phyloP scores from a whole-genome alignment of 257 asterid genomes.

The Cruciata laevipes region DNA sequence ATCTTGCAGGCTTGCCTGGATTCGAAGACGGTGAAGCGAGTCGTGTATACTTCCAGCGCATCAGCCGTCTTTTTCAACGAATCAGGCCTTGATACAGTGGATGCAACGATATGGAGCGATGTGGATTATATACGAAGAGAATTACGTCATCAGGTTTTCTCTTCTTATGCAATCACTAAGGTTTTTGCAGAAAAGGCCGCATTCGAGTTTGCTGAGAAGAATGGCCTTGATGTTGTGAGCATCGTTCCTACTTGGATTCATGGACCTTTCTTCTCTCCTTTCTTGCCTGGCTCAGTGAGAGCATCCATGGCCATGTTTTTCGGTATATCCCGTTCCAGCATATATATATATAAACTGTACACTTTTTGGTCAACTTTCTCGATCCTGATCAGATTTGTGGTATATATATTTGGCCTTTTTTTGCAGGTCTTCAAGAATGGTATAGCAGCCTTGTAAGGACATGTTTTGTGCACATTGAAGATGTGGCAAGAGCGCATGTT shows the following conservation, averaged over 20 bases:
- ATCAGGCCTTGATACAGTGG: conserved; percentile 10
- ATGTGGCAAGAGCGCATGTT: conserved; percentile 51
- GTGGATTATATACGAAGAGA: conserved; percentile 19
- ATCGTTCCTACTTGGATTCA: conserved; percentile 37
- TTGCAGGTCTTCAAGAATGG: conserved; percentile 24
- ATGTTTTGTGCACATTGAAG: conserved; percentile 42
- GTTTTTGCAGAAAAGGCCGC: conserved; percentile 41
- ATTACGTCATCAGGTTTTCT: background rate
- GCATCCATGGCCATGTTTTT: conserved; percentile 34
- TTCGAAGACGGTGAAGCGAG: conserved; percentile 42
- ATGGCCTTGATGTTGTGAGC: conserved; percentile 46
- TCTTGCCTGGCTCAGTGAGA: conserved; percentile 31
- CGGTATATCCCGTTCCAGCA: conserved; percentile 17
- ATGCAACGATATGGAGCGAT: conserved; percentile 40
- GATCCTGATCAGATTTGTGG: too few relatives aligned
- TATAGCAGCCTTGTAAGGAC: conserved; percentile 12
- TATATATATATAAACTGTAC: too few relatives aligned
- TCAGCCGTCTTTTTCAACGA: conserved; percentile 10
- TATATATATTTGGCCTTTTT: background rate
- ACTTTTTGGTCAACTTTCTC: too few relatives aligned
- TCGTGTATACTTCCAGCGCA: conserved; percentile 37
- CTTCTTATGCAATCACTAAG: conserved; percentile 43
- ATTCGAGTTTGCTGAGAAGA: conserved; percentile 36
- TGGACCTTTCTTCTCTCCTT: conserved; percentile 53
- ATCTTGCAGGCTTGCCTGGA: conserved; percentile 41